Conservation (phyloP, 345 rosid species). For the Cardamine occulta region DNA sequence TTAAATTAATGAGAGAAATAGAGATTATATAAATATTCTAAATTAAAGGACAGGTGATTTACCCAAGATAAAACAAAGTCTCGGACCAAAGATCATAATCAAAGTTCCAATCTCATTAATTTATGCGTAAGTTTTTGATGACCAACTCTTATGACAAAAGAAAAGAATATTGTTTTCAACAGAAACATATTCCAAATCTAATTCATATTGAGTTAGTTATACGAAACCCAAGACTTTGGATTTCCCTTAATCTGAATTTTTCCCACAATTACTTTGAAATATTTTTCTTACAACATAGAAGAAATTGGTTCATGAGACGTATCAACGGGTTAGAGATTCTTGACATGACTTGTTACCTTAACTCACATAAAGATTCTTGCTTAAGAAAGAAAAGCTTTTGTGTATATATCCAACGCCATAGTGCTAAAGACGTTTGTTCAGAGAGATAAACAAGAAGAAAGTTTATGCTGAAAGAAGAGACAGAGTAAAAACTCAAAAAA, state of each 20-base stretch:
- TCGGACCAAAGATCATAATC: slow-evolving; percentile 24
- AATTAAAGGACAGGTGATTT: slow-evolving; percentile 1
- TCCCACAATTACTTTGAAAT: neutral
- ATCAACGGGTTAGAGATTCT: slow-evolving; percentile 39
- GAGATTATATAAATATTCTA: slow-evolving; percentile 19
- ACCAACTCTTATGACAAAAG: slow-evolving; percentile 33
- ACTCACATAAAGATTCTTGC: slow-evolving; percentile 42
- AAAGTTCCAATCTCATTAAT: slow-evolving; percentile 31
- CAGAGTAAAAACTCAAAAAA: slow-evolving; percentile 8
- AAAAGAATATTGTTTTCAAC: slow-evolving; percentile 28
- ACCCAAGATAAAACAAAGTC: slow-evolving; percentile 17
- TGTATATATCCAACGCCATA: slow-evolving; percentile 34
- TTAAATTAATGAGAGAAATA: slow-evolving; percentile 11
- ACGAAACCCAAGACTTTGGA: slow-evolving; percentile 38
- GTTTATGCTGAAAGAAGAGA: slow-evolving; percentile 11
- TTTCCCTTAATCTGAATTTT: slow-evolving; percentile 25
- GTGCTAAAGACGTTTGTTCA: slow-evolving; percentile 48
- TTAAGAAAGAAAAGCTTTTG: slow-evolving; percentile 19
- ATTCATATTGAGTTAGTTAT: neutral
- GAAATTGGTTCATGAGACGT: slow-evolving; percentile 24
- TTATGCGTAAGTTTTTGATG: slow-evolving; percentile 13
- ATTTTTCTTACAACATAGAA: neutral
- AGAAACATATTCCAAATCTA: neutral
- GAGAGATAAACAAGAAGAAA: slow-evolving; percentile 27
- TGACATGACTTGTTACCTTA: slow-evolving; percentile 34